Evolutionary conservation across 1,284 basidiomycete genomes (phyloP).

Genomic region (Ceratobasidium sp.): DNA sequence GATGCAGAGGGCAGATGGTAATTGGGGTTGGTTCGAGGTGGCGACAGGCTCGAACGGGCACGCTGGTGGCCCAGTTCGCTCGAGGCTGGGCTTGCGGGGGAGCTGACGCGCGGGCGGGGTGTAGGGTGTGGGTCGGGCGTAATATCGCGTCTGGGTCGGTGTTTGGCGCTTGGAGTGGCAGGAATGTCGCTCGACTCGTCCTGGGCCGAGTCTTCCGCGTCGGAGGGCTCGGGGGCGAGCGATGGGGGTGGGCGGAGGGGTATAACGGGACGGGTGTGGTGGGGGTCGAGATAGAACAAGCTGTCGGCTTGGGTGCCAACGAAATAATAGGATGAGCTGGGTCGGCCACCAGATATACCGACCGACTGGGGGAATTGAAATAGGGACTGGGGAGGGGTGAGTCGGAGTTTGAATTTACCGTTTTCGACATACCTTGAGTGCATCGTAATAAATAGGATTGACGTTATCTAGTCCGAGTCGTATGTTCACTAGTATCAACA

Average conservation of each 20-base stretch:
- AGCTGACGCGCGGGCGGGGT: conserved; percentile 34
- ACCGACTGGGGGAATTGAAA: conserved; percentile 95
- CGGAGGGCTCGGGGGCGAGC: conserved; percentile 22
- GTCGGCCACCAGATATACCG: conserved; percentile 93
- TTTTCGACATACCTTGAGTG: conserved; percentile 72
- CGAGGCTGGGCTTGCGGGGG: conserved; percentile 30
- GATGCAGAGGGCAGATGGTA: conserved; percentile 24
- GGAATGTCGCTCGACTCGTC: conserved; percentile 1
- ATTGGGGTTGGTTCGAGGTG: conserved; percentile 16
- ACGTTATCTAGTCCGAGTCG: conserved; percentile 90
- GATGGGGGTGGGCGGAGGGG: conserved; percentile 69
- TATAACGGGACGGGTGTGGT: conserved; percentile 82
- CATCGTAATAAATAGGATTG: conserved; percentile 92
- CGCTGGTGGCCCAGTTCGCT: conserved; percentile 18
- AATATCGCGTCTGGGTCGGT: not conserved
- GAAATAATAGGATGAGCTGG: conserved; percentile 96
- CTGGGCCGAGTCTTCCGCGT: conserved; percentile 11
- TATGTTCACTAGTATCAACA: conserved; percentile 85
- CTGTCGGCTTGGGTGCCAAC: conserved; percentile 88
- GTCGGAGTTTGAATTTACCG: not conserved
- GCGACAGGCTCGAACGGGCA: conserved; percentile 33
- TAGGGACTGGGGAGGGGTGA: conserved; percentile 60
- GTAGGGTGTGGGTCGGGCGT: conserved; percentile 31
- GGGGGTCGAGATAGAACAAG: conserved; percentile 95
- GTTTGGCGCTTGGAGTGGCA: conserved; percentile 30